Conservation (phyloP, 1,139 yeast species). For the Lipomyces yarrowii region DNA sequence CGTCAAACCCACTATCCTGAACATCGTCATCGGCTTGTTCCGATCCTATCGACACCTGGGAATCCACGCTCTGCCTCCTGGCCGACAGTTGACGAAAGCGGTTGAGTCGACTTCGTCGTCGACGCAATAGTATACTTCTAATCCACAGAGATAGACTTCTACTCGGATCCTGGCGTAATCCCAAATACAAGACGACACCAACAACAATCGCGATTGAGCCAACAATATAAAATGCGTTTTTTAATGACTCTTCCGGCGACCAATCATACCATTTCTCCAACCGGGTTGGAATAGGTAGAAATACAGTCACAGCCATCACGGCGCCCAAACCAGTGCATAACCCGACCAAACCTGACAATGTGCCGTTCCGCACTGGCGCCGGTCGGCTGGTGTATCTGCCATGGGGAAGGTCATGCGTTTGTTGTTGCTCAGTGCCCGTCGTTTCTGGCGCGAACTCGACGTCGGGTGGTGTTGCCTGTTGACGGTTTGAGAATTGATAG, state of each 20-base stretch:
- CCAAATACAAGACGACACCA: constrained; percentile 47
- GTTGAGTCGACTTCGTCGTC: constrained; percentile 13
- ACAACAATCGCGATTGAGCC: constrained; percentile 50
- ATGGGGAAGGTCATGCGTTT: neutral
- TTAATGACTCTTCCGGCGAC: constrained; percentile 50
- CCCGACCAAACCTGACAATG: constrained; percentile 63
- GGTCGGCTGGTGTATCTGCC: neutral
- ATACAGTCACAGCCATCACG: constrained; percentile 55
- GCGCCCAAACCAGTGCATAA: constrained; percentile 71
- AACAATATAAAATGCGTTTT: constrained; percentile 53
- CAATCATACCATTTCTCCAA: constrained; percentile 49
- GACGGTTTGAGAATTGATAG: constrained; percentile 45
- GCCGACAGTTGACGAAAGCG: constrained; percentile 7
- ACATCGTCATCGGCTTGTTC: neutral
- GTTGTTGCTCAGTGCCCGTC: neutral
- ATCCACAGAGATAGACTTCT: constrained; percentile 41
- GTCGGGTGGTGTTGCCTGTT: constrained; percentile 11
- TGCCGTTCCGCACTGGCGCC: constrained; percentile 50
- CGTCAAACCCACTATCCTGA: neutral
- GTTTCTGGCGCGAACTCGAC: constrained; percentile 10
- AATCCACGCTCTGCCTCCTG: neutral
- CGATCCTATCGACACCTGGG: neutral
- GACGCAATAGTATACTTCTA: constrained; percentile 15
- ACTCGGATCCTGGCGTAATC: constrained; percentile 52
- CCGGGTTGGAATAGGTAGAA: constrained; percentile 47